Percentiles rank a stretch among this genome's conserved stretches.
Evolutionary conservation across 73 alveolate genomes (phyloP).

Genomic region (Paramecium biaurelia): DNA sequence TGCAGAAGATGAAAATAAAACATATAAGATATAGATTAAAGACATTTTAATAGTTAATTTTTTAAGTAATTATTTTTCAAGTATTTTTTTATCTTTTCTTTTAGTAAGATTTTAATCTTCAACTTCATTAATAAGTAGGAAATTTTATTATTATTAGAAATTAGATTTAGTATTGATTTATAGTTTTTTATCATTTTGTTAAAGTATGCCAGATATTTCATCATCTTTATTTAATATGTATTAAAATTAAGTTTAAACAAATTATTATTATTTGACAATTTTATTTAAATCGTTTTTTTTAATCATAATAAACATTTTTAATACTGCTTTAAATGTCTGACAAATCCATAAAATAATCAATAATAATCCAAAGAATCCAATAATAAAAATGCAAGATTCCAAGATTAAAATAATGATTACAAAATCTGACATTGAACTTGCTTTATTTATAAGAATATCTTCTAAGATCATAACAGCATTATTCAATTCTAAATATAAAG

Average conservation of each 20-base stretch:
- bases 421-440: conserved; percentile 10
- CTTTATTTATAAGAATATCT: not conserved
- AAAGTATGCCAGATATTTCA: not conserved
- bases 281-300: conserved; percentile 13
- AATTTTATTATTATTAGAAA: not conserved
- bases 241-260: not conserved
- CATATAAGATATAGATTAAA: not conserved
- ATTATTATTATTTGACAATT: not conserved
- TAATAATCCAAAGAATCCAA: conserved; percentile 26
- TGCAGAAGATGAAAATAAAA: not conserved
- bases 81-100: not conserved
- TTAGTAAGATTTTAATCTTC: not conserved
- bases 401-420: not conserved
- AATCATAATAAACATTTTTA: not conserved
- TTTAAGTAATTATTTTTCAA: conserved; percentile 1
- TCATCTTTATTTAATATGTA: conserved; percentile 17
- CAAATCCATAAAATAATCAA: conserved; percentile 24
- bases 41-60: conserved; percentile 29
- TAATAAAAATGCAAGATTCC: conserved; percentile 11
- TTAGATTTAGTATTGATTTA: not conserved
- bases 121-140: not conserved
- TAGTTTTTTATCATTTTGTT: not conserved
- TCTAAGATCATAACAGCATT: not conserved
- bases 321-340: conserved; percentile 9
- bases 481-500: not conserved